Conservation (phyloP, 1,139 yeast genomes). For the Suhomyces guaymorum region DNA sequence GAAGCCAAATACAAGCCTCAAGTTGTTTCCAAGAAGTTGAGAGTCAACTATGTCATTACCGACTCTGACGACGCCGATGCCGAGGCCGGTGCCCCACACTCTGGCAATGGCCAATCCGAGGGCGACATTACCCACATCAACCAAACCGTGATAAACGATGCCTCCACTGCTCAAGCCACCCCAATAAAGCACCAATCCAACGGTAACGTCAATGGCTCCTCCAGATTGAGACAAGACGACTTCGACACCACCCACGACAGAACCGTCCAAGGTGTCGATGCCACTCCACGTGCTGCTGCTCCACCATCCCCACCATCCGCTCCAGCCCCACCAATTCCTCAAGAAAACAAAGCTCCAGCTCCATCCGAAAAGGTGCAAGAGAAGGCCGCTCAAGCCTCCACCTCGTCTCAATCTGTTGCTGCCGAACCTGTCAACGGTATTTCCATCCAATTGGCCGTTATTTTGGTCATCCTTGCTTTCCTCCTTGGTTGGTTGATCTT, state of each 20-base stretch:
- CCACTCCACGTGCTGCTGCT: slow-evolving; percentile 8
- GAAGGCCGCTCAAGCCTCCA: slow-evolving; percentile 11
- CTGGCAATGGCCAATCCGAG: slow-evolving; percentile 14
- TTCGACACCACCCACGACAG: slow-evolving; percentile 34
- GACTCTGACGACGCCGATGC: slow-evolving; percentile 21
- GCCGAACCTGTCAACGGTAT: slow-evolving; percentile 48
- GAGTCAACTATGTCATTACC: slow-evolving; percentile 61
- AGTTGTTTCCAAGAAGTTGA: slow-evolving; percentile 72
- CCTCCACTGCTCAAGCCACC: slow-evolving; percentile 19
- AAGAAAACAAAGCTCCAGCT: slow-evolving; percentile 13
- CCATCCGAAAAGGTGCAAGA: slow-evolving; percentile 6
- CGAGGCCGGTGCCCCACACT: slow-evolving; percentile 16
- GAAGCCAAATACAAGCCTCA: slow-evolving; percentile 62
- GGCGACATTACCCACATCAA: slow-evolving; percentile 15
- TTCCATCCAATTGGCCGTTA: slow-evolving; percentile 52
- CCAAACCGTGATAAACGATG: slow-evolving; percentile 16
- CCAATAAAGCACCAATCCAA: slow-evolving; percentile 15
- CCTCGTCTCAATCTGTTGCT: slow-evolving; percentile 12
- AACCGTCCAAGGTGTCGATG: slow-evolving; percentile 41
- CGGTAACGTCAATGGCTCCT: slow-evolving; percentile 2
- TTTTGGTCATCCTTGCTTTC: slow-evolving; percentile 57
- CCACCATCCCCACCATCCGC: slow-evolving; percentile 12
- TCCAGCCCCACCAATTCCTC: slow-evolving; percentile 13
- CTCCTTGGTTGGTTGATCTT: slow-evolving; percentile 62
- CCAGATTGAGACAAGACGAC: slow-evolving; percentile 6